phyloP scores from a whole-genome alignment of 495 filamentous ascomycete genomes.

The Pseudomonodictys pantanalensis region DNA sequence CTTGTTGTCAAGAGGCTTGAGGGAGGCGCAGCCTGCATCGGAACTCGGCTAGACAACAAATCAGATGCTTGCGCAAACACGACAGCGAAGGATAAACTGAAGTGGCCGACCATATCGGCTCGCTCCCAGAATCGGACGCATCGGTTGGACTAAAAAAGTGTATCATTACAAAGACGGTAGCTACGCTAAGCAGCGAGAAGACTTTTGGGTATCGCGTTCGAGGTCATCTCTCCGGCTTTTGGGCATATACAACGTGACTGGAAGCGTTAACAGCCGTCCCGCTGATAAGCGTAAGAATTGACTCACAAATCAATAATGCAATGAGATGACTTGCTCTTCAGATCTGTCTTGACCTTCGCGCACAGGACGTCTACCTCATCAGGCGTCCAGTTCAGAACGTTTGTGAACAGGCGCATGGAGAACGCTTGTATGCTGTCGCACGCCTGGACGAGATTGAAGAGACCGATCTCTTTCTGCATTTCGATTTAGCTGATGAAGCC shows the following conservation, averaged over 20 bases:
- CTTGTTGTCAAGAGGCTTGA: too few species aligned
- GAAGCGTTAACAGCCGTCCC: background rate
- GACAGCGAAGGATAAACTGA: too few species aligned
- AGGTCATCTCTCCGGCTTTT: constrained; percentile 8
- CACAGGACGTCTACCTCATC: constrained; percentile 27
- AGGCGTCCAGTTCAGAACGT: constrained; percentile 12
- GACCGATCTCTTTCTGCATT: constrained; percentile 25
- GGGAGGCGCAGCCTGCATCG: too few species aligned
- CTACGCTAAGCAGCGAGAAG: too few species aligned
- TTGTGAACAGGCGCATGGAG: constrained; percentile 27
- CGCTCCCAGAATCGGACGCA: too few species aligned
- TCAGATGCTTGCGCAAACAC: too few species aligned
- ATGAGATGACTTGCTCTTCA: constrained; percentile 26
- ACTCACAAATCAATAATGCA: constrained; percentile 24
- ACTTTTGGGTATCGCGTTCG: too few species aligned
- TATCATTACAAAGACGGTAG: too few species aligned
- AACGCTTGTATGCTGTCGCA: constrained; percentile 23
- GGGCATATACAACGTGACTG: constrained; percentile 23
- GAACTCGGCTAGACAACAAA: too few species aligned
- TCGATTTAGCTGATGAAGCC: background rate
- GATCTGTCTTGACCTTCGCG: constrained; percentile 20
- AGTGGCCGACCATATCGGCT: too few species aligned
- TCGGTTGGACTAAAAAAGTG: too few species aligned
- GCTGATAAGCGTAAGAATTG: background rate
- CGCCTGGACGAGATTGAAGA: constrained; percentile 24